These are phyloP conservation scores for Plasmodium relictum DNA, from an alignment of 169 alveolate species.

Conservation along the genomic window DNA sequence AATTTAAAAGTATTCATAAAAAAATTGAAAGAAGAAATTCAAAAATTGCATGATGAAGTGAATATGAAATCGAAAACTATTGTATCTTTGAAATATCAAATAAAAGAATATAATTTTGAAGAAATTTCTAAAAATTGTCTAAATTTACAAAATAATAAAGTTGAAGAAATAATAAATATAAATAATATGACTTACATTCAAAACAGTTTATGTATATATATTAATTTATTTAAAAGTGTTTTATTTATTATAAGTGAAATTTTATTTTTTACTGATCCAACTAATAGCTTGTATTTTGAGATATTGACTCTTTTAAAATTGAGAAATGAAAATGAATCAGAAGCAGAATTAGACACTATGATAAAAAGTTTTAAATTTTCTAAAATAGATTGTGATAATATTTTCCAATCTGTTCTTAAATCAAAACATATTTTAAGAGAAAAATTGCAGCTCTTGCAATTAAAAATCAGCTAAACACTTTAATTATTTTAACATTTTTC, in stretches of 20 bases:
- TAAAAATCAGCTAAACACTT: conserved; percentile 44
- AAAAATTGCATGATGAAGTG: conserved; percentile 32
- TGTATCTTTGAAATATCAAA: conserved; percentile 59
- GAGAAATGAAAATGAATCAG: conserved; percentile 7
- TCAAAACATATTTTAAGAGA: conserved; percentile 61
- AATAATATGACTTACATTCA: conserved; percentile 67
- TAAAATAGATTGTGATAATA: conserved; percentile 54
- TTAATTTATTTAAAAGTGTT: conserved; percentile 72
- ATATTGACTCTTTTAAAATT: conserved; percentile 67
- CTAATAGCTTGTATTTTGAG: conserved; percentile 52
- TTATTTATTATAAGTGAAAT: conserved; percentile 73
- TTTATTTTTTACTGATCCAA: conserved; percentile 50
- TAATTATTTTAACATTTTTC: too few species aligned
- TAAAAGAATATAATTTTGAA: conserved; percentile 54
- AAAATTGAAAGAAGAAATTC: conserved; percentile 52
- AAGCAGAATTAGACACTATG: conserved; percentile 53
- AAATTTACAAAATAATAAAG: conserved; percentile 23
- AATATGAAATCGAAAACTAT: conserved; percentile 15
- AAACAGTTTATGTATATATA: conserved; percentile 55
- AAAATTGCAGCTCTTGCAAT: conserved; percentile 67
- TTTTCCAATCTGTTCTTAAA: conserved; percentile 59
- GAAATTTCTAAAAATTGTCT: conserved; percentile 9
- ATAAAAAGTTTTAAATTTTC: conserved; percentile 26
- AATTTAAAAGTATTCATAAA: conserved; percentile 48
- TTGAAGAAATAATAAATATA: conserved; percentile 43